A percentile compares a stretch with the other conserved stretches of the same genome.
phyloP scores from a whole-genome alignment of 495 filamentous ascomycete species.

The Ascobolus immersus region DNA sequence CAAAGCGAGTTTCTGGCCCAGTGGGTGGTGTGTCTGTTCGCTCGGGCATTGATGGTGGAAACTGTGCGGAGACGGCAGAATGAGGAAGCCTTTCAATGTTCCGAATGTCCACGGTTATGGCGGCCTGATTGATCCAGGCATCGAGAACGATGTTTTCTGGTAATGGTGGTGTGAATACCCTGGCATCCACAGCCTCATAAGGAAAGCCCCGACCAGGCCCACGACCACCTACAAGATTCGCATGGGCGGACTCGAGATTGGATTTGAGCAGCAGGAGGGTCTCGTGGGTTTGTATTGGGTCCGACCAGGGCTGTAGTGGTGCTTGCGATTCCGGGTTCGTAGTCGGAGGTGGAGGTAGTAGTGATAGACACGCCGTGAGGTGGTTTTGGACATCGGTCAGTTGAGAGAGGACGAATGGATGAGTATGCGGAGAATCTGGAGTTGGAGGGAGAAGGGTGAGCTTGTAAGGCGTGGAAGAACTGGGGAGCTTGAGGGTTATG shows the following conservation, averaged over 20 bases:
- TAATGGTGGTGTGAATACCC: constrained; percentile 30
- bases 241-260: no score
- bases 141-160: constrained; percentile 42
- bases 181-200: constrained; percentile 9
- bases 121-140: constrained; percentile 50
- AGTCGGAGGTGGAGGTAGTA: no score
- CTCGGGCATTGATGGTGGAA: background rate
- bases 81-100: constrained; percentile 34
- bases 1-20: no score
- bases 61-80: background rate
- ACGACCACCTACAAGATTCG: no score
- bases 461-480: background rate
- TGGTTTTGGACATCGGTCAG: constrained; percentile 42
- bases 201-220: no score
- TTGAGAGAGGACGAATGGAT: constrained; percentile 37
- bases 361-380: no score
- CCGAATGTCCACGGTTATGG: constrained; percentile 51
- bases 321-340: no score
- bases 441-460: background rate
- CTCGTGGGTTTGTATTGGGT: no score
- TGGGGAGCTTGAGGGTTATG: constrained; percentile 20
- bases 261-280: no score
- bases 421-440: constrained; percentile 15
- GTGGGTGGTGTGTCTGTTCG: no score
- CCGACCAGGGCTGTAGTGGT: no score